Percentiles rank a stretch among this genome's conserved stretches.
Evolutionary conservation across 2,329 filamentous ascomycete species (phyloP).

Genomic region (Cladosporium sp.): DNA sequence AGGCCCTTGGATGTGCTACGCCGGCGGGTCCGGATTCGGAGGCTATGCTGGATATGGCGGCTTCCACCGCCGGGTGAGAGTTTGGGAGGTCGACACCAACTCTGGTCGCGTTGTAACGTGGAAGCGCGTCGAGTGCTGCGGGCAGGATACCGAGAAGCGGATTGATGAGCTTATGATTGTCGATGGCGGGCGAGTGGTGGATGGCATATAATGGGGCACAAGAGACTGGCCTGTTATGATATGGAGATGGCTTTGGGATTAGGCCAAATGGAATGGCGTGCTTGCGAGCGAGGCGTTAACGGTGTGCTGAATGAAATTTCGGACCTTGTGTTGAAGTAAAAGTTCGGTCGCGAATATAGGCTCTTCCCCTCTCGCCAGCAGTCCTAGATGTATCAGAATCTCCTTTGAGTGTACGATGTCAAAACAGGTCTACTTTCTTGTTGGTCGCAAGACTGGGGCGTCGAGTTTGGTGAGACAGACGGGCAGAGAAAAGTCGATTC

Average conservation of each 20-base stretch:
- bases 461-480: no score
- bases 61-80: slow-evolving; percentile 73
- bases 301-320: not conserved
- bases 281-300: not conserved
- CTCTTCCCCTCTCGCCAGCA: no score
- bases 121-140: slow-evolving; percentile 70
- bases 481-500: no score
- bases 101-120: slow-evolving; percentile 83
- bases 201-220: not conserved
- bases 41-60: slow-evolving; percentile 89
- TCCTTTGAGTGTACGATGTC: no score
- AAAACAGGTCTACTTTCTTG: no score
- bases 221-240: not conserved
- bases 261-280: not conserved
- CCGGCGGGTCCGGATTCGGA: slow-evolving; percentile 83
- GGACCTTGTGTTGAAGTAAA: not conserved
- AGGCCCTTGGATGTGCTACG: slow-evolving; percentile 93
- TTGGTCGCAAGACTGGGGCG: no score
- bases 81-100: slow-evolving; percentile 93
- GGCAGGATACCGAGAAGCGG: slow-evolving; percentile 43
- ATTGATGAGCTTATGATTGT: slow-evolving; percentile 57
- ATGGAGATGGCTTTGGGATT: not conserved
- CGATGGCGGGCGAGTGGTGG: slow-evolving; percentile 50
- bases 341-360: not conserved
- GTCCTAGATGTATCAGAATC: no score